Percentiles rank a stretch among this genome's conserved stretches.
Conservation (phyloP, 768 basidiomycete genomes). For the Kwoniella newhampshirensis region DNA sequence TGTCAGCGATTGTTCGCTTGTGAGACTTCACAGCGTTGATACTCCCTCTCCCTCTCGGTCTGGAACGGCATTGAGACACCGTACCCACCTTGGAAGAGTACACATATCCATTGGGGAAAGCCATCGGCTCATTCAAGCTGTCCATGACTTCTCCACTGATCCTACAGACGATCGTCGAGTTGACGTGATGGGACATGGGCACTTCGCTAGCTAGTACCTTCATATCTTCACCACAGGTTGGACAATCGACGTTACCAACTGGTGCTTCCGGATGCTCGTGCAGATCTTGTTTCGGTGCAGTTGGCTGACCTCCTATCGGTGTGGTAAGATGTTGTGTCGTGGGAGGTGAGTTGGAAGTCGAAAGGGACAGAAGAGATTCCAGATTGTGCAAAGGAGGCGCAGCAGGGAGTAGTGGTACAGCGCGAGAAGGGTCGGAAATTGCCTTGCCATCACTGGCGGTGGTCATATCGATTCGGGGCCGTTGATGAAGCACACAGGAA, state of each 20-base stretch:
- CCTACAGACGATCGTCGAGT: conserved; percentile 90
- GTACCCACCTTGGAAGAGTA: conserved; percentile 85
- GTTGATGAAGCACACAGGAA: conserved; percentile 61
- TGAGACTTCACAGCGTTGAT: too few relatives aligned
- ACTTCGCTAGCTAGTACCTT: conserved; percentile 78
- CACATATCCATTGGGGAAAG: conserved; percentile 84
- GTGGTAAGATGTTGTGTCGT: conserved; percentile 20
- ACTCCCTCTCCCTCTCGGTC: background rate
- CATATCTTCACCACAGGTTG: conserved; percentile 79
- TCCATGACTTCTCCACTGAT: conserved; percentile 93
- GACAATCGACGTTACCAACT: conserved; percentile 63
- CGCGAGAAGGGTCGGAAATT: background rate
- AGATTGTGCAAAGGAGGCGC: conserved; percentile 46
- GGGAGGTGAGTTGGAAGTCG: conserved; percentile 39
- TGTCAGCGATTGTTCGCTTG: background rate
- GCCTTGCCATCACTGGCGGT: background rate
- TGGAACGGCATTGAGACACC: background rate
- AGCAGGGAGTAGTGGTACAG: conserved; percentile 38
- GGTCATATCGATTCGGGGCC: background rate
- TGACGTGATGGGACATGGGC: conserved; percentile 88
- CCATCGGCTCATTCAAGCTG: conserved; percentile 87
- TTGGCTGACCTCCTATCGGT: conserved; percentile 19
- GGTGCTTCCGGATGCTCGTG: conserved; percentile 38
- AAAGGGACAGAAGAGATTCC: conserved; percentile 27
- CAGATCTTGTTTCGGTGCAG: conserved; percentile 23